A percentile compares a stretch with the other conserved stretches of the same genome.
Evolutionary conservation across 345 rosid species (phyloP).

Genomic region (Streptanthus diversifolius): DNA sequence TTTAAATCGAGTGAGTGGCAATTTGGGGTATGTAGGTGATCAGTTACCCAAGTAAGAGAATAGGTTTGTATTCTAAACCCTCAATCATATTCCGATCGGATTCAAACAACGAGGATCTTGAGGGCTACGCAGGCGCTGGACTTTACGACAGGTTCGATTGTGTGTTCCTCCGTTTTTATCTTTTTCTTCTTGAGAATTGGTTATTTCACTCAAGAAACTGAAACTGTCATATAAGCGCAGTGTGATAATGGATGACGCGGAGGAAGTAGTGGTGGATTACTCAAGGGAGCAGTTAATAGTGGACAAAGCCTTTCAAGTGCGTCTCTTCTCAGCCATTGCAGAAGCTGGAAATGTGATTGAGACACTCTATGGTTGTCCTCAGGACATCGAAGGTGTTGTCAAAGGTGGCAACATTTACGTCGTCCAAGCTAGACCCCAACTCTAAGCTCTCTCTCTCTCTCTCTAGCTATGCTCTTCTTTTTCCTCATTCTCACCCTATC

Average conservation of each 20-base stretch:
- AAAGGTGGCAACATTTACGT: conserved; percentile 69
- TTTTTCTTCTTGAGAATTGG: neutral
- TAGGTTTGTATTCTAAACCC: conserved; percentile 76
- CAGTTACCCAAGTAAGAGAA: conserved; percentile 92
- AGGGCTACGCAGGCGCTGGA: conserved; percentile 98
- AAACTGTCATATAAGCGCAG: conserved; percentile 40
- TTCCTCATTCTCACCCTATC: neutral
- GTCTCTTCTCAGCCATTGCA: conserved; percentile 69
- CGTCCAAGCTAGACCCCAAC: conserved; percentile 92
- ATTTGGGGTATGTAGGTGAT: conserved; percentile 45
- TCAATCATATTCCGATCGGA: conserved; percentile 93
- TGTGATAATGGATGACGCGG: conserved; percentile 91
- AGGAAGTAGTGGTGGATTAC: conserved; percentile 69
- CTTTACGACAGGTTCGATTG: conserved; percentile 76
- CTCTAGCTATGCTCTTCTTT: neutral
- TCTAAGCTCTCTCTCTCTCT: conserved; percentile 54
- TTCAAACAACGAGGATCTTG: conserved; percentile 94
- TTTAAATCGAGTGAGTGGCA: neutral
- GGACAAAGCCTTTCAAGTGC: conserved; percentile 53
- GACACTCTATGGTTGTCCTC: conserved; percentile 76
- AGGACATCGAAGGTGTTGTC: conserved; percentile 93
- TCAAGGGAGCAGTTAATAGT: conserved; percentile 56
- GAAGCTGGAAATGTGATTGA: conserved; percentile 73
- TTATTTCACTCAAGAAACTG: neutral
- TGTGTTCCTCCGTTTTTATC: neutral